Conservation (phyloP, 2,329 filamentous ascomycete species). For the Gnomoniopsis sp. region DNA sequence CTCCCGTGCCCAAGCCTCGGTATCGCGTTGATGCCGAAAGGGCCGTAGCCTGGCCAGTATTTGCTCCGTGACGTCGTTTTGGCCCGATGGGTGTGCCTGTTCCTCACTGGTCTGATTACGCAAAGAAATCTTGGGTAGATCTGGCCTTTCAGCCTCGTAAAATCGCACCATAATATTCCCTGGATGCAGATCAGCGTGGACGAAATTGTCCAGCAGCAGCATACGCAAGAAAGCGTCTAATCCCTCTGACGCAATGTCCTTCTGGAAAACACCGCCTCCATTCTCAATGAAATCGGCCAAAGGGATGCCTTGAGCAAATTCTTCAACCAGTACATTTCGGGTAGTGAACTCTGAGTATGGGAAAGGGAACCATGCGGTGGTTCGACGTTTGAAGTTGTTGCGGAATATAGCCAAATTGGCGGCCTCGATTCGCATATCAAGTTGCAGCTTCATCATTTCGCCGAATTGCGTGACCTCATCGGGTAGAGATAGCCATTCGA, state of each 20-base stretch:
- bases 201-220: slow-evolving; percentile 95
- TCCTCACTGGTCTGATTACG: slow-evolving; percentile 34
- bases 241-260: slow-evolving; percentile 91
- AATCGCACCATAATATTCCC: slow-evolving; percentile 99
- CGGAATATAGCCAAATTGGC: slow-evolving; percentile 87
- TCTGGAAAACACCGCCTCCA: slow-evolving; percentile 87
- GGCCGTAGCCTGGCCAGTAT: slow-evolving; percentile 79
- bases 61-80: slow-evolving; percentile 75
- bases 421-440: slow-evolving; percentile 91
- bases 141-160: slow-evolving; percentile 75
- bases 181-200: slow-evolving; percentile 93
- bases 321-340: slow-evolving; percentile 86
- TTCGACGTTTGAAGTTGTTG: slow-evolving; percentile 82
- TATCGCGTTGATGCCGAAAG: slow-evolving; percentile 59
- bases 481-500: slow-evolving; percentile 94
- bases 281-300: slow-evolving; percentile 86
- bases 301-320: slow-evolving; percentile 93
- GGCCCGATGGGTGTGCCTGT: slow-evolving; percentile 33
- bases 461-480: slow-evolving; percentile 94
- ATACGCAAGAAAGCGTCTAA: slow-evolving; percentile 95
- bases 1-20: slow-evolving; percentile 68
- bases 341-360: slow-evolving; percentile 92
- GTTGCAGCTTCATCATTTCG: slow-evolving; percentile 97
- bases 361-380: slow-evolving; percentile 95
- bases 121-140: slow-evolving; percentile 44